phyloP scores from a whole-genome alignment of 129 eudicot species.

The Oenanthe sinensis region DNA sequence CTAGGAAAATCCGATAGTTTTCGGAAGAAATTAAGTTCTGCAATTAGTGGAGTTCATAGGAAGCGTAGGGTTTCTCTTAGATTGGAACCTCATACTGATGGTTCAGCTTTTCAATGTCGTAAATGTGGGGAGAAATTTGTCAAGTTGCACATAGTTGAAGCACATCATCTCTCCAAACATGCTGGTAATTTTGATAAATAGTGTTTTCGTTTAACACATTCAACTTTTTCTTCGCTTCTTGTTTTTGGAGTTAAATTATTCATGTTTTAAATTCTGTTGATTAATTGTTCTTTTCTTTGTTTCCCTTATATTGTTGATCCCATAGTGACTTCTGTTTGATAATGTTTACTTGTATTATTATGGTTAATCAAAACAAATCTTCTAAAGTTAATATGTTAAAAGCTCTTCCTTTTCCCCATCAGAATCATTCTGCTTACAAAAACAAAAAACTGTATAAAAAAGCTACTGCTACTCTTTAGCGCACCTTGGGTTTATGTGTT shows the following conservation, averaged over 20 bases:
- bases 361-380: no score
- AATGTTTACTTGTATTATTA: no score
- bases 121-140: slow-evolving; percentile 72
- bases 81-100: slow-evolving; percentile 27
- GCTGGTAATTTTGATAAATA: slow-evolving; percentile 43
- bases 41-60: slow-evolving; percentile 26
- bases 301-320: neutral
- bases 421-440: no score
- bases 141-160: slow-evolving; percentile 73
- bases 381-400: no score
- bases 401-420: no score
- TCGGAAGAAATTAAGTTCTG: slow-evolving; percentile 17
- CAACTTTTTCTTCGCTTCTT: neutral
- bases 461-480: no score
- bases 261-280: neutral
- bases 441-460: no score
- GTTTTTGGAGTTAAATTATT: neutral
- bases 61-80: slow-evolving; percentile 46
- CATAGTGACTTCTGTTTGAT: neutral
- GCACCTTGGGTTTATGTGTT: no score
- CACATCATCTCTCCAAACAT: slow-evolving; percentile 82
- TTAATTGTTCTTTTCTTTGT: neutral
- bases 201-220: neutral
- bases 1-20: slow-evolving; percentile 27
- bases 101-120: slow-evolving; percentile 42